Base-by-base conservation (phyloP, 2,329 filamentous ascomycete species). In the Monilinia polystroma region DNA sequence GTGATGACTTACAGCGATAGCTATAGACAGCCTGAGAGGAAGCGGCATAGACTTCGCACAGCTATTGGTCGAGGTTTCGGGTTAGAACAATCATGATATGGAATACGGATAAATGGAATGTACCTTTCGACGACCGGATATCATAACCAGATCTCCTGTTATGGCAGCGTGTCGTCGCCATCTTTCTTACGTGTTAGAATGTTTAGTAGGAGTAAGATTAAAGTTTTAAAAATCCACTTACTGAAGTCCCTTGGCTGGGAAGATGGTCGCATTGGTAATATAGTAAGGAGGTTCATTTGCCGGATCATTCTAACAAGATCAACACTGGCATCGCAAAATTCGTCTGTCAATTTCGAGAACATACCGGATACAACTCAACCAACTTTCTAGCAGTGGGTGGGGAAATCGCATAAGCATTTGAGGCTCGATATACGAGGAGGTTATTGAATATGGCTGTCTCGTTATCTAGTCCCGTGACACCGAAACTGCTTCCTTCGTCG, bases 111-210 rank as follows among this genome's bases (percentile, higher is more conserved):
- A 10, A 14, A 20, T 38, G 8, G 1, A 29, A 20, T 4, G 7
- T 29, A 66, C 47, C 38, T 66, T 80, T 38, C 82, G 77, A 1
- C 81, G 76, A 16, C 80, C 79, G 1, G 80, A 79, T 63, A 82
- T 79, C 78, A 84, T 83, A 43, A 82, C 79, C 7, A 83, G 71
- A 63, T 84, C 82, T 0, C 78, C 78, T 1, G 79, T 80, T n/a
- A 83, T 81, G 0, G 80, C 78, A 6, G 77, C 77, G 14, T 75
- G 79, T 10, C 81, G 77, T n/a, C 81, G 78, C 77, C 81, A 83
- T 70, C 62, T 64, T 16, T 20, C 3, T 16, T 2, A 7, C 14
- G 23, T 5, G 6, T 63, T 26, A 63, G 49, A n/a, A 49, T 47
- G 2, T 2, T 10, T 2, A 49, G n/a, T 11, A 4, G 4, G n/a